These are phyloP conservation scores for Rugonectria rugulosa DNA, from an alignment of 2,329 filamentous ascomycete genomes.

Conservation along the genomic window DNA sequence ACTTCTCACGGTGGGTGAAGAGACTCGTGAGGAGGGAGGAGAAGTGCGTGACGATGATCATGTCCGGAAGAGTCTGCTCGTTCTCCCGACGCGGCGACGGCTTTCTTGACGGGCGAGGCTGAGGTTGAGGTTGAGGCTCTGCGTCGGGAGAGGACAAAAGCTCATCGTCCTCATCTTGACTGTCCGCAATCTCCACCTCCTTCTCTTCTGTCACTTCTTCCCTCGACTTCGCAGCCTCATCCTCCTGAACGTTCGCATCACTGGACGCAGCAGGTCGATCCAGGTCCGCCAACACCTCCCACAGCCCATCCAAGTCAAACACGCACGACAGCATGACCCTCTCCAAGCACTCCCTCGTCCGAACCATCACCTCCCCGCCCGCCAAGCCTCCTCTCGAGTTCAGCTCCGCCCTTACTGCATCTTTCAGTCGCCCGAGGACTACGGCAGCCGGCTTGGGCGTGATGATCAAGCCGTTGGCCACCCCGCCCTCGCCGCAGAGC, in stretches of 20 bases:
- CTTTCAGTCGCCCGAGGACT: constrained; percentile 52
- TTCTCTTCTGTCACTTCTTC: neutral
- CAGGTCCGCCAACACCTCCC: constrained; percentile 63
- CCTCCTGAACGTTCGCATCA: constrained; percentile 7
- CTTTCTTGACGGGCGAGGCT: neutral
- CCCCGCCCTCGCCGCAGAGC: constrained; percentile 40
- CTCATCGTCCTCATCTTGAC: constrained; percentile 42
- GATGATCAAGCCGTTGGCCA: constrained; percentile 51
- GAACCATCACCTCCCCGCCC: constrained; percentile 26
- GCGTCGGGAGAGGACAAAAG: constrained; percentile 19
- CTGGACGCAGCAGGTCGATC: constrained; percentile 47
- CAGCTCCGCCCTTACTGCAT: constrained; percentile 50
- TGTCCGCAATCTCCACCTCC: constrained; percentile 43
- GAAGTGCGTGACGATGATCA: constrained; percentile 65
- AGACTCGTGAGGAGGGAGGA: constrained; percentile 59
- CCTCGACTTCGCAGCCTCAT: neutral
- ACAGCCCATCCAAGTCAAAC: constrained; percentile 66
- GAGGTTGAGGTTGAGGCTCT: neutral
- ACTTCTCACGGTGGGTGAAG: constrained; percentile 57
- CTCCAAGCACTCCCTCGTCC: constrained; percentile 52
- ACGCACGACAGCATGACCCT: constrained; percentile 62
- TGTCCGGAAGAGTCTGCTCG: constrained; percentile 44
- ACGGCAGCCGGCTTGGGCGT: constrained; percentile 55
- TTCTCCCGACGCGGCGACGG: neutral
- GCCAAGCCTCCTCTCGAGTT: constrained; percentile 20